Conservation (phyloP, 2,329 filamentous ascomycete genomes). For the Colletotrichum cordylinicola region DNA sequence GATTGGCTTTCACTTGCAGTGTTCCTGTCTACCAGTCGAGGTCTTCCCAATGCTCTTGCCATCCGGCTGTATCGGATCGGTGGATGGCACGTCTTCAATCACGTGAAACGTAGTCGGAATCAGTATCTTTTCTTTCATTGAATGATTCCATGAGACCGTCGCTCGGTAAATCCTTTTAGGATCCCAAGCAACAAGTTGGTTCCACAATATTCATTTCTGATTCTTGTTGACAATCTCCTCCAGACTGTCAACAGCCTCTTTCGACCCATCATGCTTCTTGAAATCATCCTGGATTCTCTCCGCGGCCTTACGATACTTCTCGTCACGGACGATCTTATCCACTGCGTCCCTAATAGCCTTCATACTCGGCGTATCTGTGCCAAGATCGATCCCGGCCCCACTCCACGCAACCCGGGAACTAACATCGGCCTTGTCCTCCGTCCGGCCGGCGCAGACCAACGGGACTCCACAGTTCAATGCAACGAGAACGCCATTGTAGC, state of each 20-base stretch:
- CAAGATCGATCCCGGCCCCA: conserved; percentile 26
- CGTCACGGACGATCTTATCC: neutral
- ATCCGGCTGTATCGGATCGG: no score
- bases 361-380: conserved; percentile 14
- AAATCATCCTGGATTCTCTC: neutral
- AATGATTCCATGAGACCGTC: no score
- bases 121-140: no score
- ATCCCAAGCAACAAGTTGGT: no score
- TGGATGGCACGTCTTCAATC: no score
- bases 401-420: conserved; percentile 26
- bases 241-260: neutral
- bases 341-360: conserved; percentile 11
- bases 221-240: neutral
- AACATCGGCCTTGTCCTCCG: conserved; percentile 34
- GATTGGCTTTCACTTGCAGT: no score
- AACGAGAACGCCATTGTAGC: conserved; percentile 24
- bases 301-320: neutral
- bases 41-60: no score
- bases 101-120: no score
- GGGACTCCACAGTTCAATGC: conserved; percentile 26
- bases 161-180: no score
- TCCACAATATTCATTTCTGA: neutral
- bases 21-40: no score
- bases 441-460: conserved; percentile 25
- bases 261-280: neutral